Percentiles rank a stretch among this genome's conserved stretches.
Conservation (phyloP, 2,329 filamentous ascomycete species). For the Mycosphaerella arachidis region DNA sequence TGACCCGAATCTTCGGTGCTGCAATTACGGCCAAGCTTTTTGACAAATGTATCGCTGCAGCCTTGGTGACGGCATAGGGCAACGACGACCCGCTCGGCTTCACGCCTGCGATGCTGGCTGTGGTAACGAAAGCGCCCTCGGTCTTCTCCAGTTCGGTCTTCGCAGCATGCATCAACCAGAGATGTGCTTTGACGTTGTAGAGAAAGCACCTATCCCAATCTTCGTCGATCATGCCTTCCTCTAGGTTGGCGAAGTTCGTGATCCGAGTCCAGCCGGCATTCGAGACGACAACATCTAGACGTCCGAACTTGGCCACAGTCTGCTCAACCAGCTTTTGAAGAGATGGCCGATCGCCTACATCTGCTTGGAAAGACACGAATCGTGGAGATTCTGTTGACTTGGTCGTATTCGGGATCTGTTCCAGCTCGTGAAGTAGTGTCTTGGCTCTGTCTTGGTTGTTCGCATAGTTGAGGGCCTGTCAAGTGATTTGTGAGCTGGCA, state of each 20-base stretch:
- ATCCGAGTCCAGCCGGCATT: slow-evolving; percentile 35
- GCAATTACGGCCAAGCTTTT: slow-evolving; percentile 52
- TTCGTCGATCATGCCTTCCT: slow-evolving; percentile 35
- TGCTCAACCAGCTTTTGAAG: slow-evolving; percentile 34
- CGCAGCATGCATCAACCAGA: slow-evolving; percentile 56
- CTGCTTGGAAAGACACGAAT: slow-evolving; percentile 26
- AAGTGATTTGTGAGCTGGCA: slow-evolving; percentile 7
- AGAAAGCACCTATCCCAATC: slow-evolving; percentile 40
- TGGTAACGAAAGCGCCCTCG: slow-evolving; percentile 60
- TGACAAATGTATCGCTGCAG: slow-evolving; percentile 49
- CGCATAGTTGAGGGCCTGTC: slow-evolving; percentile 46
- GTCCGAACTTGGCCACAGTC: slow-evolving; percentile 33
- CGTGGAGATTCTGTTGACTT: slow-evolving; percentile 14
- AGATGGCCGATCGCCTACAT: slow-evolving; percentile 24
- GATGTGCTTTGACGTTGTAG: slow-evolving; percentile 60
- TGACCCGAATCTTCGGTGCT: slow-evolving; percentile 55
- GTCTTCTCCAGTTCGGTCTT: slow-evolving; percentile 52
- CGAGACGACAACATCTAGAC: slow-evolving; percentile 40
- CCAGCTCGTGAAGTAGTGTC: slow-evolving; percentile 40
- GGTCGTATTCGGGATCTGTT: slow-evolving; percentile 31
- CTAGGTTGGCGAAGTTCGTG: slow-evolving; percentile 34
- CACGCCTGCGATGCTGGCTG: slow-evolving; percentile 61
- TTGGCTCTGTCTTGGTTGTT: slow-evolving; percentile 41
- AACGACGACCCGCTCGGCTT: slow-evolving; percentile 59
- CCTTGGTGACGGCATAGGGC: slow-evolving; percentile 37